Percentiles rank a stretch among this genome's conserved stretches.
Conservation (phyloP, 306 rosid species). For the Pachyrhizus erosus region DNA sequence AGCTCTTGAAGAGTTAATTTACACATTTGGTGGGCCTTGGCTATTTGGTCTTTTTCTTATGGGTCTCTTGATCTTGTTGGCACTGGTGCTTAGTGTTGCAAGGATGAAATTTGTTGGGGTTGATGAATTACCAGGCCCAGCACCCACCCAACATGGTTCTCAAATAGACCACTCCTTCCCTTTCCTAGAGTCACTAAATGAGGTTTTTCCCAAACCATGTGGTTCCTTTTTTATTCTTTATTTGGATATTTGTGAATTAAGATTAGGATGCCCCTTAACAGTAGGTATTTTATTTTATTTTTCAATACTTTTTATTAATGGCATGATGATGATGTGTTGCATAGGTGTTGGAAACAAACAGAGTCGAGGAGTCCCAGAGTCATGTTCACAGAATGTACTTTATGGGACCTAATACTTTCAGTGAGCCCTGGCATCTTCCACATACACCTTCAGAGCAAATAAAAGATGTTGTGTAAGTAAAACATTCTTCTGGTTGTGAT, state of each 20-base stretch:
- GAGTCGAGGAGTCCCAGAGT: conserved; percentile 97
- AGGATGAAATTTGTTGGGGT: conserved; percentile 96
- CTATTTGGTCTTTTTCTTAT: conserved; percentile 84
- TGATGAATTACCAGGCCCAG: conserved; percentile 91
- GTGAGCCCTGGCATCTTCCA: conserved; percentile 98
- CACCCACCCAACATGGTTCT: conserved; percentile 95
- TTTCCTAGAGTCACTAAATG: conserved; percentile 92
- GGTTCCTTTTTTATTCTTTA: conserved; percentile 23
- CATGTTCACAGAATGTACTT: conserved; percentile 98
- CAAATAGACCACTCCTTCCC: conserved; percentile 99
- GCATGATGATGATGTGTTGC: conserved; percentile 25
- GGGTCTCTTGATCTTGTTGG: conserved; percentile 84
- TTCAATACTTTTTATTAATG: conserved; percentile 7
- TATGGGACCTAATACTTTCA: conserved; percentile 96
- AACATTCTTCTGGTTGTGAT: conserved; percentile 18
- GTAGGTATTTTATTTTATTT: neutral
- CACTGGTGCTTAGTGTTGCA: conserved; percentile 94
- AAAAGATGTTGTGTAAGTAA: conserved; percentile 90
- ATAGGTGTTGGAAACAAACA: conserved; percentile 95
- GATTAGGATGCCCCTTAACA: conserved; percentile 4
- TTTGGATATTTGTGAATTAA: conserved; percentile 26
- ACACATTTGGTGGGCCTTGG: conserved; percentile 99
- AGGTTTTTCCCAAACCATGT: conserved; percentile 63
- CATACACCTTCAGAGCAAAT: conserved; percentile 91
- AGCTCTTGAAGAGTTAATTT: conserved; percentile 93